These are phyloP conservation scores for Botrytis elliptica DNA, from an alignment of 2,329 filamentous ascomycete species.

Conservation along the genomic window DNA sequence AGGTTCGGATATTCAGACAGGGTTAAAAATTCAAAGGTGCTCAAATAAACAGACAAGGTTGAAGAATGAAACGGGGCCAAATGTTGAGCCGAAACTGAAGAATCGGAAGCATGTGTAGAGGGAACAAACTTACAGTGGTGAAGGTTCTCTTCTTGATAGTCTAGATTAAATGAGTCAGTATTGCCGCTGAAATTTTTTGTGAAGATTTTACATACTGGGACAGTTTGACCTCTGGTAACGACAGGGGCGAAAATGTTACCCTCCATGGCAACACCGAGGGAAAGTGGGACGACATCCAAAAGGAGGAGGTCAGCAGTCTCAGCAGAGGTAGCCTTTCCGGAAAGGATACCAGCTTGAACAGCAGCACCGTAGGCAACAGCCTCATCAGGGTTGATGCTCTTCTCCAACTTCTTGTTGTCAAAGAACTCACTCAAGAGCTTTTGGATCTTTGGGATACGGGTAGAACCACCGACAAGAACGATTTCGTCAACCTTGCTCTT, in stretches of 20 bases:
- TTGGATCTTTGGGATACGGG: conserved; percentile 98
- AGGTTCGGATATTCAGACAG: not conserved
- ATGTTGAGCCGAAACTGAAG: not conserved
- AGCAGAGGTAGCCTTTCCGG: conserved; percentile 93
- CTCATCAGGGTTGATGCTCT: conserved; percentile 99
- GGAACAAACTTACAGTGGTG: not conserved
- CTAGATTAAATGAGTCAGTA: not conserved
- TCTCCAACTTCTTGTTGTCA: conserved; percentile 99
- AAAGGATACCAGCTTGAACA: conserved; percentile 97
- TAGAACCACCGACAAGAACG: conserved; percentile 97
- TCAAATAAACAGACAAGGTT: not conserved
- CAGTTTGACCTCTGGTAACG: conserved; percentile 77
- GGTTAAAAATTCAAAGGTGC: too few relatives aligned
- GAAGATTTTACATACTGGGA: conserved; percentile 65
- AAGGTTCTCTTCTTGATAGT: conserved; percentile 2
- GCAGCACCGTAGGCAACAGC: conserved; percentile 98
- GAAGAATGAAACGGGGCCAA: not conserved
- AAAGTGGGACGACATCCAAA: conserved; percentile 93
- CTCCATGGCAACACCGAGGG: conserved; percentile 98
- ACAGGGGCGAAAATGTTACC: conserved; percentile 98
- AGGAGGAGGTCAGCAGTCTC: conserved; percentile 94
- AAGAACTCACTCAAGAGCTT: conserved; percentile 99
- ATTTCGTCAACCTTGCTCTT: conserved; percentile 97
- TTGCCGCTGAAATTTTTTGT: conserved; percentile 49
- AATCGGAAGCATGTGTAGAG: not conserved